phyloP scores from a whole-genome alignment of 495 filamentous ascomycete species.

The Lichenothelia convexa region DNA sequence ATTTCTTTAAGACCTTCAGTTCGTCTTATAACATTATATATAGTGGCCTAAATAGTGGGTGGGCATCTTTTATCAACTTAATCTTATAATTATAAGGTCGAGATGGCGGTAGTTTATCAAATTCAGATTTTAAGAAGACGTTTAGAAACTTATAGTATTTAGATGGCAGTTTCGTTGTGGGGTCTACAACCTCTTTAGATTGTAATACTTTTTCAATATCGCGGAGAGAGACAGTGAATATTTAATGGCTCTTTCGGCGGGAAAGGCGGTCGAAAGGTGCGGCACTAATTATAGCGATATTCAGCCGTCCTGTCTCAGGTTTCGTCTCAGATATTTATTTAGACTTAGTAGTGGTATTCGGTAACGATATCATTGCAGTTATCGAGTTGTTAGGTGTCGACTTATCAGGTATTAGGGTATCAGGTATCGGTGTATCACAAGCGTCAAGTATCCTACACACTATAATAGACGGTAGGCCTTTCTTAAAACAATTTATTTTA shows the following conservation, averaged over 20 bases:
- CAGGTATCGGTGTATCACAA: too few species aligned
- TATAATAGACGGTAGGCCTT: too few species aligned
- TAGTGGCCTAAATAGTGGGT: not conserved
- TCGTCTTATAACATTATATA: slow-evolving; percentile 1
- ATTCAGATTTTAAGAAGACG: not conserved
- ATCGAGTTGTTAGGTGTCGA: too few species aligned
- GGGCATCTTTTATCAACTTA: not conserved
- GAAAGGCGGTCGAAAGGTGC: not conserved
- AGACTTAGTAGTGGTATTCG: not conserved
- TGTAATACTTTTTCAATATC: not conserved
- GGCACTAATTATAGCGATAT: not conserved
- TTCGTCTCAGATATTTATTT: not conserved
- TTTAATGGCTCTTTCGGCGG: not conserved
- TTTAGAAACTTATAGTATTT: not conserved
- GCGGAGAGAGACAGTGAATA: not conserved
- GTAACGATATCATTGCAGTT: not conserved
- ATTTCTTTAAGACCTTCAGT: not conserved
- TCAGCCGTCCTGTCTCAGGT: not conserved
- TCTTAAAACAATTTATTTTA: too few species aligned
- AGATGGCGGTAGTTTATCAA: not conserved
- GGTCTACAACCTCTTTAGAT: not conserved
- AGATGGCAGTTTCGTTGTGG: not conserved
- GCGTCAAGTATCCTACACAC: too few species aligned
- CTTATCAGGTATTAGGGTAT: too few species aligned
- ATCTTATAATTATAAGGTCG: not conserved